Evolutionary conservation across 2,329 filamentous ascomycete species (phyloP).

Genomic region (Stemphylium lycopersici): DNA sequence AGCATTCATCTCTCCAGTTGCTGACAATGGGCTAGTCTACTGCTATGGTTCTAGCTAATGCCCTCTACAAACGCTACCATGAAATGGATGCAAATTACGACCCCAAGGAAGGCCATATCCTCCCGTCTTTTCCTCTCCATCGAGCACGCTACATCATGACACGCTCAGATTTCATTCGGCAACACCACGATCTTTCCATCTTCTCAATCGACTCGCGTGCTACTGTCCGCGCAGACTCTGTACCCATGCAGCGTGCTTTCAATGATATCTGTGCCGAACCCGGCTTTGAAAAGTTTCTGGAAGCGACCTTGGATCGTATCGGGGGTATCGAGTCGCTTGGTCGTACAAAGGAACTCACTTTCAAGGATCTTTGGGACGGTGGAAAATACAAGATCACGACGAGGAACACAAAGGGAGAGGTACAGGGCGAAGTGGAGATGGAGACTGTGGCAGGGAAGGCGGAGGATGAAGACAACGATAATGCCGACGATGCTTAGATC

Average conservation of each 20-base stretch:
- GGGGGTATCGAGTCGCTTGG: constrained; percentile 91
- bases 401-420: constrained; percentile 35
- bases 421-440: constrained; percentile 40
- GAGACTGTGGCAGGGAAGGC: constrained; percentile 38
- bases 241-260: constrained; percentile 96
- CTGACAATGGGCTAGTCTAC: constrained; percentile 64
- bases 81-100: constrained; percentile 68
- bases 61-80: constrained; percentile 83
- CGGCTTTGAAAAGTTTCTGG: constrained; percentile 82
- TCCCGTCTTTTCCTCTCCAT: constrained; percentile 69
- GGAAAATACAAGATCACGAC: constrained; percentile 68
- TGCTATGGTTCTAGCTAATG: constrained; percentile 90
- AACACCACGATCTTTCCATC: constrained; percentile 91
- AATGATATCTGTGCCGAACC: constrained; percentile 76
- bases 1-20: not conserved
- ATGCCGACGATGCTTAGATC: constrained; percentile 12
- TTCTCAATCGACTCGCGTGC: constrained; percentile 91
- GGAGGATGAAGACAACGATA: constrained; percentile 33
- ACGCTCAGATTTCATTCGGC: constrained; percentile 88
- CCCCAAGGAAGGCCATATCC: constrained; percentile 69
- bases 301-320: constrained; percentile 84
- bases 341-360: constrained; percentile 89
- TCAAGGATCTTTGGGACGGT: constrained; percentile 88
- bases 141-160: constrained; percentile 80
- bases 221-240: constrained; percentile 87